phyloP scores from a whole-genome alignment of 148 eudicot genomes.

The Dysphania ambrosioides region DNA sequence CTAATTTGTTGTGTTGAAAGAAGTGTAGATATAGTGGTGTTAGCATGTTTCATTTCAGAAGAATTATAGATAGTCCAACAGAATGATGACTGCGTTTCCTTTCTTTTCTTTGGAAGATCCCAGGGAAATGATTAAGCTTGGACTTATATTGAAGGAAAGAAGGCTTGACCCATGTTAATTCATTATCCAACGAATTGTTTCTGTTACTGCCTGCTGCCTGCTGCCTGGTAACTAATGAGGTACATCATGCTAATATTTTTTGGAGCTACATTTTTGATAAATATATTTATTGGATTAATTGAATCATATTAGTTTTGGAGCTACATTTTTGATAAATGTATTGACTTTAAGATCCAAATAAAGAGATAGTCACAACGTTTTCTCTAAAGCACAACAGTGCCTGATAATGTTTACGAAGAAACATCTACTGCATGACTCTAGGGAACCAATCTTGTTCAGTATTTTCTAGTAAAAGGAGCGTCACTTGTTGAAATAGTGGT shows the following conservation, averaged over 20 bases:
- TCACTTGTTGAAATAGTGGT: slow-evolving; percentile 7
- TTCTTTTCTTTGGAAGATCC: slow-evolving; percentile 16
- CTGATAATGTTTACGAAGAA: slow-evolving; percentile 16
- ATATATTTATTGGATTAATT: too few relatives aligned
- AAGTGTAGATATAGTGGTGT: neutral
- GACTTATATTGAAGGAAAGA: slow-evolving; percentile 3
- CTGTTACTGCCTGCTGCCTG: neutral
- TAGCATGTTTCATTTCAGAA: neutral
- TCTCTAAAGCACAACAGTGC: neutral
- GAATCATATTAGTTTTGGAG: neutral
- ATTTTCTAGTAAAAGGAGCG: neutral
- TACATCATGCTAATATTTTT: neutral
- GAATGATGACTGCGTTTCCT: slow-evolving; percentile 3
- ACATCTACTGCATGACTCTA: slow-evolving; percentile 17
- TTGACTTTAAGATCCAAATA: neutral
- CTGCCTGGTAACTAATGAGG: slow-evolving; percentile 5
- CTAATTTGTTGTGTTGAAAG: neutral
- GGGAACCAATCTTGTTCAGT: slow-evolving; percentile 4
- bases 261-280: neutral
- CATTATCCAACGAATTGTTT: slow-evolving; percentile 7
- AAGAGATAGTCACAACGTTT: neutral
- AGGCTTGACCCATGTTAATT: neutral
- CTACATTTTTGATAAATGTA: neutral
- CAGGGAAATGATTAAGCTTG: slow-evolving; percentile 15
- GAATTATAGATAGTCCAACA: slow-evolving; percentile 9